Percentiles rank a stretch among this genome's conserved stretches.
Conservation (phyloP, 306 rosid genomes). For the Betula pendula region DNA sequence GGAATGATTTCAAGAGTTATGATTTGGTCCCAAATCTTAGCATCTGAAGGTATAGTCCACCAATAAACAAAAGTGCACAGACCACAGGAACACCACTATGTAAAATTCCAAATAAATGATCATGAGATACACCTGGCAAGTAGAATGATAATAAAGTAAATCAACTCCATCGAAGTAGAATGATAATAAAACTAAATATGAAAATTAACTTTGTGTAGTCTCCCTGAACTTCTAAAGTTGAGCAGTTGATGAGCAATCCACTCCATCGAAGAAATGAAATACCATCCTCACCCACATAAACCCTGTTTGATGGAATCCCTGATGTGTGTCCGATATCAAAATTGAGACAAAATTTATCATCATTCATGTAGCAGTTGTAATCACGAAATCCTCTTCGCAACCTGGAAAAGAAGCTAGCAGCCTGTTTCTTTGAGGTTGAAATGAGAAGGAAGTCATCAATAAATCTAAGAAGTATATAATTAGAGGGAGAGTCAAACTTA, state of each 20-base stretch:
- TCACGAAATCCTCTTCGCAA: conserved; percentile 72
- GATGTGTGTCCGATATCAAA: conserved; percentile 52
- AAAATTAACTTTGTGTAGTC: conserved; percentile 73
- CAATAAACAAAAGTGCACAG: not conserved
- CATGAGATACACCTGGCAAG: not conserved
- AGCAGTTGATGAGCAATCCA: conserved; percentile 84
- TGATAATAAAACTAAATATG: conserved; percentile 16
- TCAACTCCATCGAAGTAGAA: not conserved
- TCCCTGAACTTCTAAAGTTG: conserved; percentile 79
- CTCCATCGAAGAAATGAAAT: conserved; percentile 75
- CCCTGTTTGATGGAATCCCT: conserved; percentile 42
- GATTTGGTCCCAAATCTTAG: not conserved
- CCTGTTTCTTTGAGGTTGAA: conserved; percentile 78
- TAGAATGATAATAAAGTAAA: conserved; percentile 18
- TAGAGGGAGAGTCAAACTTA: conserved; percentile 24
- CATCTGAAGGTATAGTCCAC: not conserved
- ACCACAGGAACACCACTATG: not conserved
- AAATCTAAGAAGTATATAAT: conserved; percentile 58
- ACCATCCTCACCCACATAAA: conserved; percentile 51
- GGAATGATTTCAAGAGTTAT: not conserved
- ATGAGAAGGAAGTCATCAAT: conserved; percentile 79
- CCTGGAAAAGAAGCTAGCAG: conserved; percentile 61
- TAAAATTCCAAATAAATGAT: not conserved
- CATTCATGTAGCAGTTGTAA: conserved; percentile 90
- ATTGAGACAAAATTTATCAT: conserved; percentile 64